Percentiles rank a stretch among this genome's conserved stretches.
phyloP scores from a whole-genome alignment of 2,329 filamentous ascomycete genomes.

The Nemania bipapillata region DNA sequence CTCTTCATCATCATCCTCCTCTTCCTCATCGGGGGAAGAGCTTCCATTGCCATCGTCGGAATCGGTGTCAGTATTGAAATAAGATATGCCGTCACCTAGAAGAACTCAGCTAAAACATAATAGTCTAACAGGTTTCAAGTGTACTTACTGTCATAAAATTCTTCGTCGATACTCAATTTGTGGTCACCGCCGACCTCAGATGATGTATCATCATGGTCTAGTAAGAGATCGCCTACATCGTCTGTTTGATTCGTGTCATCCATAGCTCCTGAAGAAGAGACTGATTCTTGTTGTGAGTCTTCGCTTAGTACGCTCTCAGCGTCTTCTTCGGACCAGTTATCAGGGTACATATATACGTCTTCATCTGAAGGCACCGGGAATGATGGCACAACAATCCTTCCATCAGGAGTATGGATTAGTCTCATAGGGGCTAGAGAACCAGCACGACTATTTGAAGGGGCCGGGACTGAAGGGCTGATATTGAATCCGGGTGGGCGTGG shows the following conservation, averaged over 20 bases:
- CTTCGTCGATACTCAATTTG: slow-evolving; percentile 25
- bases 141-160: slow-evolving; percentile 36
- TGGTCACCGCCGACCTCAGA: slow-evolving; percentile 31
- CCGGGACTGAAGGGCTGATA: background rate
- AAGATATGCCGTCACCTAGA: background rate
- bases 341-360: background rate
- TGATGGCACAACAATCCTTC: background rate
- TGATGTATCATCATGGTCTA: slow-evolving; percentile 8
- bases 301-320: background rate
- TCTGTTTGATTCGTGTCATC: slow-evolving; percentile 24
- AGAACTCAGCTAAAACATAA: background rate
- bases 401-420: background rate
- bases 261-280: slow-evolving; percentile 13
- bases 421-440: background rate
- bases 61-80: background rate
- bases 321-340: slow-evolving; percentile 24
- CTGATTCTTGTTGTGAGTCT: slow-evolving; percentile 1
- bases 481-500: background rate
- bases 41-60: background rate
- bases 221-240: background rate
- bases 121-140: background rate
- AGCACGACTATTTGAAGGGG: background rate
- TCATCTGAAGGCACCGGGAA: background rate
- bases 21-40: background rate
- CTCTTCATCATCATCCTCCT: slow-evolving; percentile 20